phyloP scores from a whole-genome alignment of 2,329 filamentous ascomycete genomes.

The Alternaria gaisen region DNA sequence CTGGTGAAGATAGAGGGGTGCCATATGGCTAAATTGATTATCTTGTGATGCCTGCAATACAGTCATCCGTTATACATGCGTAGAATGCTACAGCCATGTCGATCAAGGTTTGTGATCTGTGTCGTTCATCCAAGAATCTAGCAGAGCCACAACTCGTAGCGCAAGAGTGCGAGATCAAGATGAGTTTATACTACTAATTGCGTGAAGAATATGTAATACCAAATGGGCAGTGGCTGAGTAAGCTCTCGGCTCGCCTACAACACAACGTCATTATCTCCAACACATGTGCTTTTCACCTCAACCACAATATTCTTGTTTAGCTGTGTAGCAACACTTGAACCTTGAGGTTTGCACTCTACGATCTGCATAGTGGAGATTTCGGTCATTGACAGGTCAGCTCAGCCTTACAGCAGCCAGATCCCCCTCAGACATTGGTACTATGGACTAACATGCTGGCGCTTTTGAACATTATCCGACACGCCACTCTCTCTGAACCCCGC shows the following conservation, averaged over 20 bases:
- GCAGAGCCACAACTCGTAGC: not conserved
- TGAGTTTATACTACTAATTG: not conserved
- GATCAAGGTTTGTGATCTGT: not conserved
- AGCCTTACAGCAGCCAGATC: not conserved
- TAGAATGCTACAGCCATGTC: not conserved
- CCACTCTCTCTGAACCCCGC: not conserved
- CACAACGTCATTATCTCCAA: not conserved
- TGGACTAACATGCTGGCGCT: not conserved
- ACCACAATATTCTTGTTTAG: not conserved
- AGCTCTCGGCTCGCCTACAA: constrained; percentile 5
- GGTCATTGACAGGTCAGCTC: not conserved
- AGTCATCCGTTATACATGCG: not conserved
- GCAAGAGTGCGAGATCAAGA: not conserved
- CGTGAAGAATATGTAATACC: not conserved
- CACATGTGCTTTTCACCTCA: not conserved
- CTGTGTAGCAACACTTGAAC: not conserved
- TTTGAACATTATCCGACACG: not conserved
- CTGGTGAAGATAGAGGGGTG: not conserved
- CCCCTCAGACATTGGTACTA: not conserved
- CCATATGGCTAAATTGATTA: not conserved
- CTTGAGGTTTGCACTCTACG: not conserved
- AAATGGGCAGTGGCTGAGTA: constrained; percentile 1
- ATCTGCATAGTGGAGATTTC: not conserved
- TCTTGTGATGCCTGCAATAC: not conserved
- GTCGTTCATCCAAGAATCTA: too few species aligned